Base-by-base conservation (phyloP, 148 eudicot species). In the Chenopodium album region DNA sequence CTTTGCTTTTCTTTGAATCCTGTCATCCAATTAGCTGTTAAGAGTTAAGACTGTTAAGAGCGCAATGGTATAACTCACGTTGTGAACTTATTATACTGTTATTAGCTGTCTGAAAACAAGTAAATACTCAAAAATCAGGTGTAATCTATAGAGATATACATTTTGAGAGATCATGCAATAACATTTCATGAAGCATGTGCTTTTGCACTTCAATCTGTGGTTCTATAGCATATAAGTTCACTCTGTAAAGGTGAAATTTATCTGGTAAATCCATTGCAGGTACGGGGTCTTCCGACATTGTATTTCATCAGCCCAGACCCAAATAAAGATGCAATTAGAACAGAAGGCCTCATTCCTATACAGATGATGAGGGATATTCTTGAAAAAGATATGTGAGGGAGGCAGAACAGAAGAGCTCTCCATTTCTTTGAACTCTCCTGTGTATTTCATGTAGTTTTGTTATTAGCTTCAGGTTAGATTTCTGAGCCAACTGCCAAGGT, bases 271-370 rank as follows among this genome's bases (percentile, higher is more conserved):
- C 26, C 26, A 22, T 77, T 66, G 78, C 91, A 96, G 99, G 98
- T 96, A 56, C 89, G 98, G 32, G 99, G 98, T 79, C 86, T 96
- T 78, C 99, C 99, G 19, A 96, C 99, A 63, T 34, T 96, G 89
- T 96, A 96, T 89, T 96, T 96, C 80, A 88, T 96, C 54, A 94
- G 98, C 85, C 98, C 99, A 8, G 94, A 96, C 86, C 92, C 93
- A 83, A 96, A 69, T 66, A 96, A 96, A 87, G 94, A 94, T 60
- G 99, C 98, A 4, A 94, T 96, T 41, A 87, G 98, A 81, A 90
- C 99, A 12, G 99, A 96, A 89, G 99, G 99, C 71, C 95, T 96
- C 76, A 89, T 96, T 66, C 99, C 98, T 9, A 83, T 96, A 87
- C 97, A 94, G 76, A 89, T 96, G 98, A 94, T 96, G 97, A 88